Evolutionary conservation across 2,329 filamentous ascomycete species (phyloP), one percentile per base, ranked within the genome.

Genomic region (Botryotinia globosa): DNA sequence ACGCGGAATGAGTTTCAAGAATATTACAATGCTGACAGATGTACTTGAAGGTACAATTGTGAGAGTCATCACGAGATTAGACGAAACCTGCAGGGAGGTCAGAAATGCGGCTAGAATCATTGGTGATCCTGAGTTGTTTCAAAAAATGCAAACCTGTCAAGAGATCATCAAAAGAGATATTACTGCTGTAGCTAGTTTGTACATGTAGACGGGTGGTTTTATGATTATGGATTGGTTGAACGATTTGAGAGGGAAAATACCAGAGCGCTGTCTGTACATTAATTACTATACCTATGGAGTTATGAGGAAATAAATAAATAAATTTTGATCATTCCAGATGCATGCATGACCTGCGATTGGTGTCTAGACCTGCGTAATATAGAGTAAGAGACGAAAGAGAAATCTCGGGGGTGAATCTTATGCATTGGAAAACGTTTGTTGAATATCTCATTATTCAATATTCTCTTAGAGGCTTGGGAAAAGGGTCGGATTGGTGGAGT

Each of bases 21-120:
- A 96, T 76, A 99, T 99, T 77, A 98, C 95, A 0, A 92, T 95
- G 77, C 84, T 99, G 80, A 99, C 96, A 12, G 95, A 98, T 81
- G 94, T 99, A 73, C 89, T 98, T 79, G 96, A 99, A 82, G 96
- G 96, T 1, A 98, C 96, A 0, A 98, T 99, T 83, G 96, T 99
- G 65, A 87, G 96, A 69, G 95, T 96, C 3, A 98, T 99, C 77
- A 97, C 94, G 59, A 86, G 96, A 39, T 85, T 99, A 73, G 96
- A 99, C 79, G 96, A 99, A 86, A 97, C 94, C 14, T 99, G 96
- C 81, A 87, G 96, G 65, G 96, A 99, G 83, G 96, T 98, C 72
- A 98, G 97, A 87, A 98, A 97, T 81, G 95, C 96, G 54, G 96
- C 96, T 42, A 88, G 96, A 77, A 93, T 99, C 76, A 94, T 99